Evolutionary conservation across 441 rosid species (phyloP).

Genomic region (Gossypium schwendimanii): DNA sequence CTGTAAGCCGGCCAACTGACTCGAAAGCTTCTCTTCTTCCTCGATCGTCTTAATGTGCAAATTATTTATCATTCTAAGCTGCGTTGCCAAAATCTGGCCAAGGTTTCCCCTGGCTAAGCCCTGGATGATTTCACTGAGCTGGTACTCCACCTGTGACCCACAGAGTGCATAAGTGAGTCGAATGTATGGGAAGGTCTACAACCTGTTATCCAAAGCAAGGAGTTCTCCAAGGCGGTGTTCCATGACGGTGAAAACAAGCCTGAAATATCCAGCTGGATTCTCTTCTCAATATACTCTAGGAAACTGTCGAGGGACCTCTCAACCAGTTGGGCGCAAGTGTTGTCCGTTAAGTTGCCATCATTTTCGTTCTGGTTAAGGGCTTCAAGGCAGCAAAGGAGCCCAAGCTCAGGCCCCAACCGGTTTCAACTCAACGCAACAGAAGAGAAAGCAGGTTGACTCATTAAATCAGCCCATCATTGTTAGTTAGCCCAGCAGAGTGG

Average conservation of each 20-base stretch:
- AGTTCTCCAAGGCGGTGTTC: constrained; percentile 1
- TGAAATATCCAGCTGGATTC: background rate
- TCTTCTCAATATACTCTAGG: background rate
- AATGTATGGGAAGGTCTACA: background rate
- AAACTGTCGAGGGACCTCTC: background rate
- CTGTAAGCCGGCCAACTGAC: constrained; percentile 31
- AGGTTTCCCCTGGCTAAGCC: constrained; percentile 10
- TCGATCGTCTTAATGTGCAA: constrained; percentile 31
- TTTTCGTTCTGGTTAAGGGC: too few relatives aligned
- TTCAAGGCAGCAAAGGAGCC: too few relatives aligned
- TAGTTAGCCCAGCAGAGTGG: too few relatives aligned
- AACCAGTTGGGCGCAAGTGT: too few relatives aligned
- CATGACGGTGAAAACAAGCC: background rate
- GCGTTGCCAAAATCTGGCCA: constrained; percentile 28
- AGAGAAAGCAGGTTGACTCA: too few relatives aligned
- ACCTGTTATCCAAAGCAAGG: background rate
- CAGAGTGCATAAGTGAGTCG: constrained; percentile 3
- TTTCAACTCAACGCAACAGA: too few relatives aligned
- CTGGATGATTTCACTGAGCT: background rate
- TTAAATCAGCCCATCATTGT: too few relatives aligned
- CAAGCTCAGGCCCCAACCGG: too few relatives aligned
- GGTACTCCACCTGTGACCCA: background rate
- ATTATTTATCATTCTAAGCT: constrained; percentile 24
- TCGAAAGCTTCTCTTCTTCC: constrained; percentile 40
- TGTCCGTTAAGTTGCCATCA: too few relatives aligned